Base-by-base conservation (phyloP, 140 eudicot genomes). In the Artemisia princeps region DNA sequence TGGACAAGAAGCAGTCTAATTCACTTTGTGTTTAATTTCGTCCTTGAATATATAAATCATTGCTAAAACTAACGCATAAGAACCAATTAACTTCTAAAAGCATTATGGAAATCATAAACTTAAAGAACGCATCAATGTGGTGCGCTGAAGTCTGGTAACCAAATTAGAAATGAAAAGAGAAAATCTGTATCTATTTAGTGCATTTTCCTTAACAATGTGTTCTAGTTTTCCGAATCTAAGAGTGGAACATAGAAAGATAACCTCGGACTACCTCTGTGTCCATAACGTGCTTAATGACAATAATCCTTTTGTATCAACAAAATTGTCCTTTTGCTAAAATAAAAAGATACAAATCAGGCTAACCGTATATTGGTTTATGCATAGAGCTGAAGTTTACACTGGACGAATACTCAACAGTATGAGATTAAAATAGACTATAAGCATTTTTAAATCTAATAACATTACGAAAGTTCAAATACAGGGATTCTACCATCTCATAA, bases 261-360 rank as follows among this genome's bases (percentile, higher is more conserved):
- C 42, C 42, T 33, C 42, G 1, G 42, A 26, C 30, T 26, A 26
- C 30, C 30, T 30, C 37, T 4, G 37, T 33, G 42, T 33, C 9
- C 1, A 33, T 33, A 62, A 33, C 2, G n/a, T 48, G 20, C 22
- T 22, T 23, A 46, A 12, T 20, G 49, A 13, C 24, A 33, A 64
- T 64, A 40, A 22, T 48, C 44, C 6, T 48, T 64, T 64, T 64
- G 55, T 22, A 45, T 64, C 56, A 64, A 61, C 4, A 61, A 30
- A n/a, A 30, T 30, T 30, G 37, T 11, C 33, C 37, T 46, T 65
- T 65, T 65, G 60, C 60, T 48, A 20, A 50, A 23, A 13, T 48
- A 33, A 10, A 22, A 14, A 13, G 67, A 22, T 24, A 15, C 30
- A 37, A n/a, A 22, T 50, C 37, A 56, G 12, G 42, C 11, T 3